phyloP scores from a whole-genome alignment of 2,329 filamentous ascomycete species.

The Macrophomina tecta region DNA sequence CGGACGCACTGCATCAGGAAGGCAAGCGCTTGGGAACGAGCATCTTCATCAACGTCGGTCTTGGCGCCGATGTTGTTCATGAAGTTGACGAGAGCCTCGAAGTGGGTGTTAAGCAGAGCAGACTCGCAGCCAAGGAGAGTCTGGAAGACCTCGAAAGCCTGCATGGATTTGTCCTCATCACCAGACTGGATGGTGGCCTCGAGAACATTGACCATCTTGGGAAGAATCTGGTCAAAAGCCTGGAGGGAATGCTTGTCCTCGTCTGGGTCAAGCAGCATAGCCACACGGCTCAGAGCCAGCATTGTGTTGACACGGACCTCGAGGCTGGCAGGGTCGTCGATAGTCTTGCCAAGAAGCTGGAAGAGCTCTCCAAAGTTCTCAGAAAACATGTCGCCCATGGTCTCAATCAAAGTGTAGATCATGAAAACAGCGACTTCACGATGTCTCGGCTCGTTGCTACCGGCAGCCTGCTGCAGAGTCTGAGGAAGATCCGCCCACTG shows the following conservation, averaged over 20 bases:
- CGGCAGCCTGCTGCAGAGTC: conserved; percentile 79
- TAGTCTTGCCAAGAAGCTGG: conserved; percentile 81
- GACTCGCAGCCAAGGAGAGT: conserved; percentile 90
- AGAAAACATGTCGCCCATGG: conserved; percentile 81
- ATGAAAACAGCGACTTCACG: conserved; percentile 93
- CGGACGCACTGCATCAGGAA: conserved; percentile 93
- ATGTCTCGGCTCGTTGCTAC: conserved; percentile 74
- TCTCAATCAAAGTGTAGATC: conserved; percentile 88
- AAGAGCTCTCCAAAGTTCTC: conserved; percentile 83
- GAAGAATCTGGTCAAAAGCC: conserved; percentile 79
- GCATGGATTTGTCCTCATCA: conserved; percentile 87
- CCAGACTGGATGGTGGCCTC: conserved; percentile 79
- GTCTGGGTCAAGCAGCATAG: conserved; percentile 86
- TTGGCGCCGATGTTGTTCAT: conserved; percentile 88
- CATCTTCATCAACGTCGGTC: conserved; percentile 79
- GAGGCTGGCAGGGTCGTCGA: conserved; percentile 86
- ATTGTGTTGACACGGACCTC: conserved; percentile 96
- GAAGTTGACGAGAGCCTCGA: conserved; percentile 88
- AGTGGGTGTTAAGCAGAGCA: conserved; percentile 80
- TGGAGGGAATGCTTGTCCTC: conserved; percentile 77
- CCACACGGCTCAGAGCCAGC: conserved; percentile 84
- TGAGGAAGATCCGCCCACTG: conserved; percentile 84
- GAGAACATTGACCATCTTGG: conserved; percentile 86
- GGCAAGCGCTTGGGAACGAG: conserved; percentile 85
- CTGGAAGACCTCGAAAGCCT: conserved; percentile 96